Conservation (phyloP, 768 basidiomycete genomes). For the Boletus fagicola region DNA sequence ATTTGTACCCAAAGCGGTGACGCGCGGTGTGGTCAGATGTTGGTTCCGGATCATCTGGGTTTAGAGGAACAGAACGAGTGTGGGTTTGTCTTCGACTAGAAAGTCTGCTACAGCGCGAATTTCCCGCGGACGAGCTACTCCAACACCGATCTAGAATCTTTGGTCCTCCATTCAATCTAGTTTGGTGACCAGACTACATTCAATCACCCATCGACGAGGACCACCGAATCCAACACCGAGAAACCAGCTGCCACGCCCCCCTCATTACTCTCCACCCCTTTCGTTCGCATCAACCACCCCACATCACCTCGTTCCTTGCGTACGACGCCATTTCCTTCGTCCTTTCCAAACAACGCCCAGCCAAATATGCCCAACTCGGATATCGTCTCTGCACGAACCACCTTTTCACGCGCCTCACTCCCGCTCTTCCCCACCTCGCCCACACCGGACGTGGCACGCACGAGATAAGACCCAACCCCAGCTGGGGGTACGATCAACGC, state of each 20-base stretch:
- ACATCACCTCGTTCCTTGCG: constrained; percentile 57
- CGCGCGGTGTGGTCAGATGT: too few relatives aligned
- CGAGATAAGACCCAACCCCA: constrained; percentile 66
- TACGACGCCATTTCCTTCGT: constrained; percentile 32
- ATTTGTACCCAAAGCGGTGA: too few relatives aligned
- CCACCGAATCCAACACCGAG: constrained; percentile 68
- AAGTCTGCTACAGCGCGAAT: too few relatives aligned
- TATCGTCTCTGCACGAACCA: constrained; percentile 66
- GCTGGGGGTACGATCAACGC: constrained; percentile 80
- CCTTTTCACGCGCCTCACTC: constrained; percentile 11
- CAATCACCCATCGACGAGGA: constrained; percentile 44
- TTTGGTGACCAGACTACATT: too few relatives aligned
- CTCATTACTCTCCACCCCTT: constrained; percentile 87
- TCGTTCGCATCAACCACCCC: constrained; percentile 87
- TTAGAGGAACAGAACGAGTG: too few relatives aligned
- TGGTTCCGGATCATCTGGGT: too few relatives aligned
- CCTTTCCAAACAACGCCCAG: constrained; percentile 71
- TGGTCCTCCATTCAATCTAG: too few relatives aligned
- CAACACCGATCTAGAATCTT: too few relatives aligned
- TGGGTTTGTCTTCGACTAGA: too few relatives aligned
- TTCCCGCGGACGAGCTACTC: too few relatives aligned
- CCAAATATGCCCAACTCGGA: constrained; percentile 94
- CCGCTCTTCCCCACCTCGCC: background rate
- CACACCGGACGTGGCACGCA: constrained; percentile 55
- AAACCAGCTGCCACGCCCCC: constrained; percentile 48